Evolutionary conservation across 2,329 filamentous ascomycete genomes (phyloP).

Genomic region (Colletotrichum phormii): DNA sequence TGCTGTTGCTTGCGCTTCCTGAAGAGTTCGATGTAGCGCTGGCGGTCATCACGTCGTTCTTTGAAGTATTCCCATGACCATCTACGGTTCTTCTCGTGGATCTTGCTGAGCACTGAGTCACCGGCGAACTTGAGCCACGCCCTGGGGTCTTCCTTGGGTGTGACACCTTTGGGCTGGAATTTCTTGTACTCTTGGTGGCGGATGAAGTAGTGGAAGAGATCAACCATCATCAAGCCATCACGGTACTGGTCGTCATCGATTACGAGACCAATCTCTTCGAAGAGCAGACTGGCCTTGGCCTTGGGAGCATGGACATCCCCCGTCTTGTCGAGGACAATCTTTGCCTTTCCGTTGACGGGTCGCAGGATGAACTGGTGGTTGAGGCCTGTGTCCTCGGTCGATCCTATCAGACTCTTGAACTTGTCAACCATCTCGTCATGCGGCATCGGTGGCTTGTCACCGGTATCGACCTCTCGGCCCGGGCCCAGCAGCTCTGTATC

Average conservation of each 20-base stretch:
- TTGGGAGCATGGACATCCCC: constrained; percentile 83
- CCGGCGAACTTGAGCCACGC: constrained; percentile 95
- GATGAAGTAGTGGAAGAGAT: constrained; percentile 98
- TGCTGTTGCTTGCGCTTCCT: constrained; percentile 89
- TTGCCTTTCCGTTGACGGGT: constrained; percentile 94
- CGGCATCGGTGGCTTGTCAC: constrained; percentile 69
- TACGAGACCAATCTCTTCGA: constrained; percentile 98
- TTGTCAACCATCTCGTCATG: constrained; percentile 83
- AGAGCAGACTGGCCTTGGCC: constrained; percentile 89
- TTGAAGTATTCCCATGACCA: constrained; percentile 98
- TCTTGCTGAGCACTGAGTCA: constrained; percentile 89
- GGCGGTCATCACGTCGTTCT: constrained; percentile 90
- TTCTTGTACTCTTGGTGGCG: constrained; percentile 98
- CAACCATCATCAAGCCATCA: constrained; percentile 96
- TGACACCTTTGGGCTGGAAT: constrained; percentile 83
- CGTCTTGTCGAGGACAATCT: constrained; percentile 94
- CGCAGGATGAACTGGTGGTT: constrained; percentile 94
- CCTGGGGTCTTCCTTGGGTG: constrained; percentile 87
- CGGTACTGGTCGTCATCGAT: constrained; percentile 98
- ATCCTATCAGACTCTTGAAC: constrained; percentile 84
- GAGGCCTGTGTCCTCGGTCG: constrained; percentile 66
- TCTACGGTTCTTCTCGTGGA: constrained; percentile 90
- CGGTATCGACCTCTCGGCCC: constrained; percentile 76
- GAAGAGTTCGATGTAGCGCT: constrained; percentile 91
- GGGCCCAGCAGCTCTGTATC: constrained; percentile 86